Percentiles rank a stretch among this genome's conserved stretches.
Conservation (phyloP, 768 basidiomycete genomes). For the Serendipita sp. region DNA sequence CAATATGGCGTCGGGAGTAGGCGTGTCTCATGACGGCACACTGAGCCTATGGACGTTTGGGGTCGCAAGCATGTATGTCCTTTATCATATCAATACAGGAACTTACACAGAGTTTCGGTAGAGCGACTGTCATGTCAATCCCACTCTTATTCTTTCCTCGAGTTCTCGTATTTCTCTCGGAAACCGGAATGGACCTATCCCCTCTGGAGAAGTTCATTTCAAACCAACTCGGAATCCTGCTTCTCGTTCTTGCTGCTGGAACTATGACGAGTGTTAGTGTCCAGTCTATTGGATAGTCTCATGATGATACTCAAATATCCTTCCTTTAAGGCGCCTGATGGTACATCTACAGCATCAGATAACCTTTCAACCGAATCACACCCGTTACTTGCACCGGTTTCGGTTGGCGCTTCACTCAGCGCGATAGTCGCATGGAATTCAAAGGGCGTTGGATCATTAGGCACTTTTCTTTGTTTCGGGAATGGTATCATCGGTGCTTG, state of each 20-base stretch:
- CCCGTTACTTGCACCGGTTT: conserved; percentile 48
- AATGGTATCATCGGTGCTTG: conserved; percentile 39
- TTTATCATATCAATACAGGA: background rate
- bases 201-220: conserved; percentile 54
- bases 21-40: background rate
- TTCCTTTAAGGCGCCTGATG: conserved; percentile 25
- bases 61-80: background rate
- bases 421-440: conserved; percentile 55
- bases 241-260: conserved; percentile 37
- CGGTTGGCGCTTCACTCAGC: conserved; percentile 34
- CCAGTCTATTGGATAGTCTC: no score
- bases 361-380: conserved; percentile 23
- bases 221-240: conserved; percentile 45
- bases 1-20: background rate
- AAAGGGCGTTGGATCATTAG: conserved; percentile 34
- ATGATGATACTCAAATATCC: conserved; percentile 18
- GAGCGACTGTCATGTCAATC: conserved; percentile 16
- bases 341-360: conserved; percentile 16
- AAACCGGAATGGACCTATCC: conserved; percentile 29
- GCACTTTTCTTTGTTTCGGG: conserved; percentile 32
- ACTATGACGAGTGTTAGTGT: conserved; percentile 25
- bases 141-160: conserved; percentile 39
- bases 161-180: conserved; percentile 49
- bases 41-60: background rate
- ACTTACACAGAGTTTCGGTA: conserved; percentile 18